A percentile compares a stretch with the other conserved stretches of the same genome.
Conservation (phyloP, 768 basidiomycete genomes). For the Pulveroboletus sp. region DNA sequence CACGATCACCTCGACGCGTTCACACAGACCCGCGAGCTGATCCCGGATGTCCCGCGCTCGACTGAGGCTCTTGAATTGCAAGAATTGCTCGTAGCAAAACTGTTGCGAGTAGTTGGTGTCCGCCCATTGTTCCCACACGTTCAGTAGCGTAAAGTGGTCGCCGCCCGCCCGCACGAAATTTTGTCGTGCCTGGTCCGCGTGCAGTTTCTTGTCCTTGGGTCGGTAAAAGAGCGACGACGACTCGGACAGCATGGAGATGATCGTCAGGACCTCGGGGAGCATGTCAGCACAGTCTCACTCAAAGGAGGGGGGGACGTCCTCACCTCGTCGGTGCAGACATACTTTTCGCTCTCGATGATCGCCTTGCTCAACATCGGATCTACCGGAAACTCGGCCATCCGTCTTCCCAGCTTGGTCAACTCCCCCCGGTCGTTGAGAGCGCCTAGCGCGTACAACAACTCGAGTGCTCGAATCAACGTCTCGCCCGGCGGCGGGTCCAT, state of each 20-base stretch:
- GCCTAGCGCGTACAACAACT: constrained; percentile 91
- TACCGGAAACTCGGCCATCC: constrained; percentile 99
- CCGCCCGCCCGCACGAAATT: constrained; percentile 96
- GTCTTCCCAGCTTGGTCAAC: constrained; percentile 90
- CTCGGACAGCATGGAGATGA: constrained; percentile 96
- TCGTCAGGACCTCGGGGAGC: constrained; percentile 78
- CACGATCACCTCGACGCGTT: constrained; percentile 93
- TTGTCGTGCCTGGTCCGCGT: constrained; percentile 96
- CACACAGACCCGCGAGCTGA: constrained; percentile 91
- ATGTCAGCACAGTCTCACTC: not conserved
- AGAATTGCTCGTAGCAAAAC: constrained; percentile 93
- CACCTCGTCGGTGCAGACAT: constrained; percentile 94
- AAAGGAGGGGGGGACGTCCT: constrained; percentile 13
- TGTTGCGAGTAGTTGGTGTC: constrained; percentile 97
- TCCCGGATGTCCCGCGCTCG: constrained; percentile 95
- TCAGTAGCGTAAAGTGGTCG: constrained; percentile 95
- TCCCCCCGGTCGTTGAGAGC: constrained; percentile 96
- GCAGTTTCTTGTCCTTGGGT: constrained; percentile 96
- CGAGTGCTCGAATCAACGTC: constrained; percentile 92
- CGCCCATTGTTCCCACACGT: constrained; percentile 99
- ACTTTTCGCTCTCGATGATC: constrained; percentile 93
- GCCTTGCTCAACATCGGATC: constrained; percentile 97
- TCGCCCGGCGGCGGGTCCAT: constrained; percentile 98
- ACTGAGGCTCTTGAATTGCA: constrained; percentile 92
- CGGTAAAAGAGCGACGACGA: constrained; percentile 93